These are phyloP conservation scores for Russula compacta DNA, from an alignment of 768 basidiomycete genomes.

Conservation along the genomic window DNA sequence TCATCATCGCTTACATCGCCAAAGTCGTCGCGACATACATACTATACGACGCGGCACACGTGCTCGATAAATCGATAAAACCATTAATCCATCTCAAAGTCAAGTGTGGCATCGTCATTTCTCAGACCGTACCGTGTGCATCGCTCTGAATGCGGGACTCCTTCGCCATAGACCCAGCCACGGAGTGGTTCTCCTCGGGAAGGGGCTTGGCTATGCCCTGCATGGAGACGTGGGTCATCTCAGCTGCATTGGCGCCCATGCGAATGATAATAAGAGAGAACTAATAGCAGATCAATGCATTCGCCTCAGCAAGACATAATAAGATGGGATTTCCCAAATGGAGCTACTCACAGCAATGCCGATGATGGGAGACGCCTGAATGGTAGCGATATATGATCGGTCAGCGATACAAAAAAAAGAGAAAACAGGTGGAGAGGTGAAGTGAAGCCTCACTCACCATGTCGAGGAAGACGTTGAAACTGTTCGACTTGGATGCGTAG, in stretches of 20 bases:
- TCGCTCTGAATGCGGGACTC: conserved; percentile 1
- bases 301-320: neutral
- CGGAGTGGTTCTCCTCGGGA: conserved; percentile 7
- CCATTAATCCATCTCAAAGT: neutral
- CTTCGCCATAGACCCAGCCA: conserved; percentile 8
- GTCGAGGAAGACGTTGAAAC: conserved; percentile 18
- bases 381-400: neutral
- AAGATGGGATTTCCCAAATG: neutral
- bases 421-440: too few species aligned
- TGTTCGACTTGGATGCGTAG: conserved; percentile 4
- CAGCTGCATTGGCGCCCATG: neutral
- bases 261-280: conserved; percentile 12
- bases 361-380: conserved; percentile 11
- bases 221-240: conserved; percentile 16
- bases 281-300: neutral
- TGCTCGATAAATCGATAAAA: neutral
- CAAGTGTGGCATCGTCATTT: neutral
- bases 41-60: neutral
- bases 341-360: conserved; percentile 11
- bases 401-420: neutral
- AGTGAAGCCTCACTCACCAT: conserved; percentile 9
- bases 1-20: conserved; percentile 5
- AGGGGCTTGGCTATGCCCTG: conserved; percentile 1
- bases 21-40: conserved; percentile 8
- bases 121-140: neutral